Base-by-base conservation (phyloP, 768 basidiomycete genomes). In the Collybia mongolica region DNA sequence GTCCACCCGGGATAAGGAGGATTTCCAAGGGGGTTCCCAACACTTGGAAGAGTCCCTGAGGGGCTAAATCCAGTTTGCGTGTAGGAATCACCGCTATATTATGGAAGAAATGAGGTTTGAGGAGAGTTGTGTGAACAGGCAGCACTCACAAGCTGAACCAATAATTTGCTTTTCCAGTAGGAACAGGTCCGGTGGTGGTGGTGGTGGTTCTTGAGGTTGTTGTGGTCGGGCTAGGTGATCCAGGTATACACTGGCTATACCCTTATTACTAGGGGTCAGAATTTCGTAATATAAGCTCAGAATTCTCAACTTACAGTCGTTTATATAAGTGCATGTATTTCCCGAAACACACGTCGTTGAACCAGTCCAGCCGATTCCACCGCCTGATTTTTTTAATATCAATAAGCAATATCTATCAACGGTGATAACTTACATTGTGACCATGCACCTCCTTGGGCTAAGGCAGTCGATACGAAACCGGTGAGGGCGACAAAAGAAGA, bases 61-160 rank as follows among this genome's bases (percentile, higher is more conserved):
- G 68, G 49, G 40, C 62, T 58, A 61, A 83, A 83, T 15, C 76
- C 77, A 0, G 82, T 84, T 60, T 80, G 76, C 2, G 79, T 78
- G 65, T 82, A 83, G 1, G 81, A 82, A 57, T 82, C 80, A 7
- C 81, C 81, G 54, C 80, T 81, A 26, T 4, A 7, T 26, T 3
- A 26, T 26, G 4, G 24, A 26, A 26, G 7, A 4, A 26, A 4
- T 7, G 7, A 26, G 7, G 3, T 3, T 26, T 4, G 37, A 0
- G 38, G 11, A 20, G 29, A 29, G 38, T 19, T 18, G 36, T 8
- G 28, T 19, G 26, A 29, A 22, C 1, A 26, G 29, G 9, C 9
- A 15, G 26, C 9, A 26, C 75, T 50, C 56, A 81, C 79, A 82
- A 83, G 62, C 76, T 77, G 59, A 83, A 83, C 81, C 81, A 82